Base-by-base conservation (phyloP, 116 monocot species). In the Posidonia oceanica region DNA sequence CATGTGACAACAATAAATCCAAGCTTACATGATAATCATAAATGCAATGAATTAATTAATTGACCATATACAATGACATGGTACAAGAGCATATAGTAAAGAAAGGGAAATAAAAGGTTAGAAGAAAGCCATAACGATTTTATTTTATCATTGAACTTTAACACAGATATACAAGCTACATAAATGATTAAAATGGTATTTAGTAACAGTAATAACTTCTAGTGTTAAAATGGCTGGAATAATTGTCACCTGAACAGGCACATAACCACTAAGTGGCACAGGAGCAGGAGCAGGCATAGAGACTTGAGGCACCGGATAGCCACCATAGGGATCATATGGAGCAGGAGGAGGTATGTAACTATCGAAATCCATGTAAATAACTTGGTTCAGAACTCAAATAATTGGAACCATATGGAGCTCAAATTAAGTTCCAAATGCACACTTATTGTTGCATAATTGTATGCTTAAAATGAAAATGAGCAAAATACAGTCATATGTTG, bases 251-350 rank as follows among this genome's bases (percentile, higher is more conserved):
- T 87, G 94, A 79, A 89, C 74, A 70, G 89, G 81, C 56, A 89
- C 87, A 83, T 89, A 94, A 72, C 82, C 85, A 72, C 73, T 71
- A 37, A 83, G 64, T 59, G 85, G 79, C 62, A 89, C 67, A 76
- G 94, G 82, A 72, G 81, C 37, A 63, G 94, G 83, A 42, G 84
- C 59, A 61, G 86, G 87, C 40, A 94, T 29, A 51, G 87, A 39
- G 0, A 94, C 73, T 69, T 74, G 94, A 51, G 86, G 69, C 54
- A 89, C 68, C 18, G 85, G 78, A 74, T 94, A 94, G 14, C 84
- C 83, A 74, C 79, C 83, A 79, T 89, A 94, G 69, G 94, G 94
- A 66, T 89, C 86, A 80, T 89, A 94, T 38, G 82, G 81, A 66
- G 89, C 65, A 68, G 86, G 80, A 44, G 80, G 83, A 56, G 94